Evolutionary conservation across 2,329 filamentous ascomycete genomes (phyloP).

Genomic region (Helminthosporium solani): DNA sequence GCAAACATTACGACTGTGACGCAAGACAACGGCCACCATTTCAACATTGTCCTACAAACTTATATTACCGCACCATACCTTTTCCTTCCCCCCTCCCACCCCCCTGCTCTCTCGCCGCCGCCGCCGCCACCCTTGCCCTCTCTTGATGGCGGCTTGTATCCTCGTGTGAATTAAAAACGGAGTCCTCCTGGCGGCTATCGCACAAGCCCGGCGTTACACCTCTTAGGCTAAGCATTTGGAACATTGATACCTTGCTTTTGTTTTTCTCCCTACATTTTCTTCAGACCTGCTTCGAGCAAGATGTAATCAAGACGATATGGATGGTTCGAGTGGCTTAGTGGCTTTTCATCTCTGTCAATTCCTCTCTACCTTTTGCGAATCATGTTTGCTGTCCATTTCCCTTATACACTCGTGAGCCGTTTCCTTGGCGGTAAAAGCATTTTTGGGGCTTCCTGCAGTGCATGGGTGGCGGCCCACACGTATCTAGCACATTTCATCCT

Average conservation of each 20-base stretch:
- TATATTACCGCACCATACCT: slow-evolving; percentile 2
- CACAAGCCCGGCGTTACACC: slow-evolving; percentile 29
- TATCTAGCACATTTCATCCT: too few relatives aligned
- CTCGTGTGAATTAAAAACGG: slow-evolving; percentile 24
- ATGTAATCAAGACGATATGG: too few relatives aligned
- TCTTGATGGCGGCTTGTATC: slow-evolving; percentile 11
- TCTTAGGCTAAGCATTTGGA: slow-evolving; percentile 20
- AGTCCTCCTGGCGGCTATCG: slow-evolving; percentile 21
- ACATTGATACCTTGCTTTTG: slow-evolving; percentile 34
- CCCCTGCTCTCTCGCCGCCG: slow-evolving; percentile 3
- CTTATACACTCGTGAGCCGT: too few relatives aligned
- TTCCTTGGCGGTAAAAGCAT: too few relatives aligned
- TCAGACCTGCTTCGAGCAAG: background rate
- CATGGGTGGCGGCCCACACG: too few relatives aligned
- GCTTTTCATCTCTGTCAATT: background rate
- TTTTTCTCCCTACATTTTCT: slow-evolving; percentile 3
- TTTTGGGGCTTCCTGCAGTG: too few relatives aligned
- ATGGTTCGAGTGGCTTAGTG: too few relatives aligned
- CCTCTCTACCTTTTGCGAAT: background rate
- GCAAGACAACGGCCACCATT: slow-evolving; percentile 8
- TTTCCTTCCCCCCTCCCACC: slow-evolving; percentile 2
- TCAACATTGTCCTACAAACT: slow-evolving; percentile 1
- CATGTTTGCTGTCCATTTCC: too few relatives aligned
- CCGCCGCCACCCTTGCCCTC: slow-evolving; percentile 8
- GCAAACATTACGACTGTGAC: slow-evolving; percentile 7